Percentiles rank a stretch among this genome's conserved stretches.
phyloP scores from a whole-genome alignment of 2,329 filamentous ascomycete species.

The Colletotrichum endophyticum region DNA sequence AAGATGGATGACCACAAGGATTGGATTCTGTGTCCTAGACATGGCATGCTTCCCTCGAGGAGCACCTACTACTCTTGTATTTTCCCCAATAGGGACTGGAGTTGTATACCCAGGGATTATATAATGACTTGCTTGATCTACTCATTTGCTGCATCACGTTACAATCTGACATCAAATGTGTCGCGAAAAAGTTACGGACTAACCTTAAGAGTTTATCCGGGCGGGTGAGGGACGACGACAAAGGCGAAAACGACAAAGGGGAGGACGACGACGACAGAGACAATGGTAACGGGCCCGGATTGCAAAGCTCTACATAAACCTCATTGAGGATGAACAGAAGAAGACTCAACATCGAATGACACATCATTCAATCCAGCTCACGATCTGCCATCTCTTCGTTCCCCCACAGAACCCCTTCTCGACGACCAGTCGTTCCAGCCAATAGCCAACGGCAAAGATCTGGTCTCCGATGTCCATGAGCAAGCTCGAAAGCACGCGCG shows the following conservation, averaged over 20 bases:
- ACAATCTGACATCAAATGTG: background rate
- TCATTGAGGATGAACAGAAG: background rate
- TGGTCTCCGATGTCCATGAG: background rate
- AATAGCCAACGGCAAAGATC: background rate
- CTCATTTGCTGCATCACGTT: background rate
- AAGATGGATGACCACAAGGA: background rate
- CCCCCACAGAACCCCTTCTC: background rate
- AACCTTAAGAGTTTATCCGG: background rate
- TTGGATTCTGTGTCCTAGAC: background rate
- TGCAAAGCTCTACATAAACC: fast-evolving
- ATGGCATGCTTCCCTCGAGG: background rate
- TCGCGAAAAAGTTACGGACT: background rate
- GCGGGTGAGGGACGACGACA: too few relatives aligned
- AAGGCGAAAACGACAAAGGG: background rate
- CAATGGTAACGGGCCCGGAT: too few relatives aligned
- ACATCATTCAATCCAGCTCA: background rate
- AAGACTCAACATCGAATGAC: background rate
- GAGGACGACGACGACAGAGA: background rate
- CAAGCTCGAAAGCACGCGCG: background rate
- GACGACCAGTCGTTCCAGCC: background rate
- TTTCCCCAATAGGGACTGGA: background rate
- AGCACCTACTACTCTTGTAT: background rate
- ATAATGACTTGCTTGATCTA: background rate
- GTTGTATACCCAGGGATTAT: constrained; percentile 7
- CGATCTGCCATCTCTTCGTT: background rate